phyloP scores from a whole-genome alignment of 163 green algal genomes.

The Chlorella variabilis region DNA sequence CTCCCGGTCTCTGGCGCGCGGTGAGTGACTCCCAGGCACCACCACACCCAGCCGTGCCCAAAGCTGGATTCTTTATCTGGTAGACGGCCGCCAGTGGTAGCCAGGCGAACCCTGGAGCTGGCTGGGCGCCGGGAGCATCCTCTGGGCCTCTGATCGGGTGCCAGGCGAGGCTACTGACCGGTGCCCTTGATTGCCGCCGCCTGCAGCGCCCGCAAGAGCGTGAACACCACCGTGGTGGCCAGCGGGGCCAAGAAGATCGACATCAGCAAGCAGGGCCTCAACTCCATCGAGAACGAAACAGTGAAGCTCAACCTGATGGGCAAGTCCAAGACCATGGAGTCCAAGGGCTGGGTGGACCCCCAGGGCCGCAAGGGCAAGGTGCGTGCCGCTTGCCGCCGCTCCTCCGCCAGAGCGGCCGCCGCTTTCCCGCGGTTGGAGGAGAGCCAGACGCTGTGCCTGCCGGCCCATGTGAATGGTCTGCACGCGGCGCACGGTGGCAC shows the following conservation, averaged over 20 bases:
- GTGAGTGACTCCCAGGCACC: not conserved
- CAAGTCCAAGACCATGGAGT: slow-evolving; percentile 81
- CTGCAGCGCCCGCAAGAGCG: slow-evolving; percentile 47
- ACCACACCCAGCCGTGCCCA: no score
- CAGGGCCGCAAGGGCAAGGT: slow-evolving; percentile 93
- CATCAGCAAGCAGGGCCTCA: slow-evolving; percentile 87
- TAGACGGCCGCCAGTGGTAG: not conserved
- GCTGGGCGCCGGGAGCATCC: no score
- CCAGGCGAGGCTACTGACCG: no score
- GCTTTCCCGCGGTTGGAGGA: no score
- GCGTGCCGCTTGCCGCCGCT: not conserved
- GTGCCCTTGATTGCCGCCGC: no score
- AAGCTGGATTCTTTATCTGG: not conserved
- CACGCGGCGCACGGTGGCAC: no score
- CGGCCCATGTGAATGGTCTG: no score
- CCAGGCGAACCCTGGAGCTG: no score
- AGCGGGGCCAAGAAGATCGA: slow-evolving; percentile 84
- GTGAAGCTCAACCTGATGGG: slow-evolving; percentile 91
- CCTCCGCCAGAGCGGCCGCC: no score
- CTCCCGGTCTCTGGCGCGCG: slow-evolving; percentile 2
- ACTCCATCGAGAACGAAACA: slow-evolving; percentile 77
- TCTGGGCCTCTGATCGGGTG: no score
- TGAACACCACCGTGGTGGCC: slow-evolving; percentile 53
- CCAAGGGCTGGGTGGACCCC: slow-evolving; percentile 88
- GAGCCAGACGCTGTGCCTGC: no score